Conservation (phyloP, 495 filamentous ascomycete genomes). For the Parachaetomium inaequale region DNA sequence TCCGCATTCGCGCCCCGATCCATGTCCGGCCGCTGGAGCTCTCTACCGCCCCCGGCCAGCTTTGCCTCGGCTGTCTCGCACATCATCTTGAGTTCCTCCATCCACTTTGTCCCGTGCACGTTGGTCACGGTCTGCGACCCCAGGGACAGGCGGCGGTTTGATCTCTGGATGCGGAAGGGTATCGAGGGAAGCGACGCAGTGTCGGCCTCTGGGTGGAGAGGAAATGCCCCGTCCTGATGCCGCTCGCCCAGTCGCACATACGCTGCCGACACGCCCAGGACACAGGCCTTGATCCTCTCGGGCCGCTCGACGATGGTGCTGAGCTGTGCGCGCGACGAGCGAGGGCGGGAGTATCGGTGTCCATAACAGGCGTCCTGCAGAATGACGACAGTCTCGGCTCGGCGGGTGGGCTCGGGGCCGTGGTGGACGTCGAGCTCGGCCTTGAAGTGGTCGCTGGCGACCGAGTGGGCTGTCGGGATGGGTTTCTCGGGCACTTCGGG, state of each 20-base stretch:
- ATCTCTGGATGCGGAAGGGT: constrained; percentile 82
- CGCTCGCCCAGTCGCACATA: constrained; percentile 81
- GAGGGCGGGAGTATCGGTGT: constrained; percentile 82
- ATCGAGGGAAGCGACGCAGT: constrained; percentile 53
- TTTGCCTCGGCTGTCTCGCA: constrained; percentile 72
- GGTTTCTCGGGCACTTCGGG: constrained; percentile 42
- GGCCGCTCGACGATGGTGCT: constrained; percentile 84
- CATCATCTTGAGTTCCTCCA: constrained; percentile 84
- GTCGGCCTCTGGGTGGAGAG: constrained; percentile 51
- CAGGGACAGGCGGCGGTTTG: constrained; percentile 59
- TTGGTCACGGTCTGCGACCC: constrained; percentile 68
- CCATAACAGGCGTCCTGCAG: constrained; percentile 92
- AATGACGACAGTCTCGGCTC: constrained; percentile 70
- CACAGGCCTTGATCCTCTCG: constrained; percentile 81
- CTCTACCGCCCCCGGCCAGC: constrained; percentile 67
- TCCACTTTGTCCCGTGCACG: constrained; percentile 84
- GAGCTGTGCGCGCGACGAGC: constrained; percentile 60
- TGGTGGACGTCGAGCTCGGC: constrained; percentile 65
- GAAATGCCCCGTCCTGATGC: constrained; percentile 66
- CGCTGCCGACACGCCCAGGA: constrained; percentile 77
- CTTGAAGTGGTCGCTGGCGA: constrained; percentile 67
- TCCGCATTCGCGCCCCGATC: constrained; percentile 46
- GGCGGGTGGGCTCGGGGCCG: constrained; percentile 40
- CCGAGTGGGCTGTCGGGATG: constrained; percentile 57
- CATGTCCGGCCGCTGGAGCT: constrained; percentile 61